Conservation (phyloP, 176 grass and related monocot genomes). For the Cymbopogon citratus region DNA sequence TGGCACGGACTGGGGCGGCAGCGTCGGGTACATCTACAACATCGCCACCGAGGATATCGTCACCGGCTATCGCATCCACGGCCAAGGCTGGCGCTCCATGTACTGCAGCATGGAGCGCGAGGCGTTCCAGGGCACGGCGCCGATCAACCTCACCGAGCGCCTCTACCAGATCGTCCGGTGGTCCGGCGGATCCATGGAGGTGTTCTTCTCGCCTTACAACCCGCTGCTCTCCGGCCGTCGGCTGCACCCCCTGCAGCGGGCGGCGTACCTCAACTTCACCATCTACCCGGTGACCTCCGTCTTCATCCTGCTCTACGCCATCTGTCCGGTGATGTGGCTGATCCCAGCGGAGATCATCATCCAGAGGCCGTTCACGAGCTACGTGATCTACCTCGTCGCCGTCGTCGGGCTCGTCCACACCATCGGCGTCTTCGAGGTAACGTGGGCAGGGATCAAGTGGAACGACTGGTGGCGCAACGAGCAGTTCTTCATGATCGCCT, state of each 20-base stretch:
- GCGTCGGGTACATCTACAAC: constrained; percentile 27
- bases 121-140: constrained; percentile 22
- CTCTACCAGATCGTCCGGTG: constrained; percentile 33
- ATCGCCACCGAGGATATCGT: constrained; percentile 39
- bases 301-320: constrained; percentile 25
- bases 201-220: constrained; percentile 42
- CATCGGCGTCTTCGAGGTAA: constrained; percentile 19
- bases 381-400: background rate
- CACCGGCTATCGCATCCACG: constrained; percentile 28
- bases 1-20: constrained; percentile 2
- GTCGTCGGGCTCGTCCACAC: constrained; percentile 14
- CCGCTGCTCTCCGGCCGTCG: background rate
- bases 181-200: constrained; percentile 29
- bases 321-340: constrained; percentile 34
- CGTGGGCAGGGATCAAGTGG: constrained; percentile 29
- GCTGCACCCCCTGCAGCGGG: background rate
- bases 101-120: constrained; percentile 2
- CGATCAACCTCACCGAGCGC: constrained; percentile 37
- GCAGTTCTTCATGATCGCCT: constrained; percentile 37
- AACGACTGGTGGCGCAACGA: constrained; percentile 36
- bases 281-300: constrained; percentile 29
- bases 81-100: constrained; percentile 38
- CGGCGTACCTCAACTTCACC: constrained; percentile 29
- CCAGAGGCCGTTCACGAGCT: constrained; percentile 23
- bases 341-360: constrained; percentile 21